Percentiles rank a stretch among this genome's conserved stretches.
phyloP scores from a whole-genome alignment of 495 filamentous ascomycete species.

The Aspergillus indologenus region DNA sequence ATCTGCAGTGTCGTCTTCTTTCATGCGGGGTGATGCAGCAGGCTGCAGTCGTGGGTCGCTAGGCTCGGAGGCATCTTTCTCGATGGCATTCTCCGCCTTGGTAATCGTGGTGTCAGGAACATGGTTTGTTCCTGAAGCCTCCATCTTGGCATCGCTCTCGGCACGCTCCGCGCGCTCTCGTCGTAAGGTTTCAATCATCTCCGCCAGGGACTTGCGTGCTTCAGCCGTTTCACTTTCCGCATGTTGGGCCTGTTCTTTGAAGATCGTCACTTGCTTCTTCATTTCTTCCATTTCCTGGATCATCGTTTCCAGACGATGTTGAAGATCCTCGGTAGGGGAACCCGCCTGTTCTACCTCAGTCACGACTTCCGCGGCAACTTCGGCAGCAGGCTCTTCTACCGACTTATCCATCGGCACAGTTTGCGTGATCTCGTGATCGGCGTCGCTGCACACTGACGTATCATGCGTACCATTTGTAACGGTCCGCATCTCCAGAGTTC shows the following conservation, averaged over 20 bases:
- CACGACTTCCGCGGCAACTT: slow-evolving; percentile 20
- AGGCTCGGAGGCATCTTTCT: slow-evolving; percentile 3
- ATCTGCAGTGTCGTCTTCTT: slow-evolving; percentile 39
- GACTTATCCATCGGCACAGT: slow-evolving; percentile 15
- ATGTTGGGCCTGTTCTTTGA: slow-evolving; percentile 70
- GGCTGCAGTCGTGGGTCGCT: slow-evolving; percentile 1
- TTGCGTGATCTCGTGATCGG: slow-evolving; percentile 22
- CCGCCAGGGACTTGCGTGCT: slow-evolving; percentile 69
- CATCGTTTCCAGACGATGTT: slow-evolving; percentile 75
- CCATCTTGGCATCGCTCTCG: slow-evolving; percentile 5
- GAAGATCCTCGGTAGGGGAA: slow-evolving; percentile 46
- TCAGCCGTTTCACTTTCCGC: slow-evolving; percentile 71
- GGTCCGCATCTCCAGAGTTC: slow-evolving; percentile 57
- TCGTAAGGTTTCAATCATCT: slow-evolving; percentile 84
- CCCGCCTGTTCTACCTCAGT: slow-evolving; percentile 35
- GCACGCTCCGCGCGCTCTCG: slow-evolving; percentile 51
- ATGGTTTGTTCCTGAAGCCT: slow-evolving; percentile 8
- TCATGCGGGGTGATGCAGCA: slow-evolving; percentile 20
- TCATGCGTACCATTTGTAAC: slow-evolving; percentile 18
- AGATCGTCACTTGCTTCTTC: slow-evolving; percentile 73
- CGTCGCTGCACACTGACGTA: slow-evolving; percentile 32
- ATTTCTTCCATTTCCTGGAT: slow-evolving; percentile 79
- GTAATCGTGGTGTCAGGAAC: slow-evolving; percentile 11
- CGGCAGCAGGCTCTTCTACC: slow-evolving; percentile 3
- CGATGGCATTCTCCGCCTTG: slow-evolving; percentile 1